Conservation (phyloP, 1,284 basidiomycete species). For the Trichosporon asahii region DNA sequence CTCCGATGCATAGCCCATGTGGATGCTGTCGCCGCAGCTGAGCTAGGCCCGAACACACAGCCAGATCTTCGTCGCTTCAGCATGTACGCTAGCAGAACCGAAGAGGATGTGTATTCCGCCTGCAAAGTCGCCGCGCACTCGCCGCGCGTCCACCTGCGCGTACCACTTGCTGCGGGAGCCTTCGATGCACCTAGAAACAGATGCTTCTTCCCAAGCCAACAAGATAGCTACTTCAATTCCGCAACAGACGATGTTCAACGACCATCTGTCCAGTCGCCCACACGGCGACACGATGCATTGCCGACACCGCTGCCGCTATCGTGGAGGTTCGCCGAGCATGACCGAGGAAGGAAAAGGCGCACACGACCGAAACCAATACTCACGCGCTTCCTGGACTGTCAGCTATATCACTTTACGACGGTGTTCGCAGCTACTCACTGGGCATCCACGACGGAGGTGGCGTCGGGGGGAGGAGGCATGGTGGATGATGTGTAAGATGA, state of each 20-base stretch:
- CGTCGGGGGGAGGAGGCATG: constrained; percentile 24
- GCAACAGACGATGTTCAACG: too few species aligned
- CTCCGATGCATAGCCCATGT: not conserved
- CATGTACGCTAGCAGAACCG: too few species aligned
- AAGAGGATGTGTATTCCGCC: not conserved
- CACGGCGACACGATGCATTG: not conserved
- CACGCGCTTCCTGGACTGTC: constrained; percentile 22
- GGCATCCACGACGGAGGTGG: constrained; percentile 23
- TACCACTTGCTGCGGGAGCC: not conserved
- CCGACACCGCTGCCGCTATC: not conserved
- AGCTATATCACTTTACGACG: too few species aligned
- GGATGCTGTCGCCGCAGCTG: too few species aligned
- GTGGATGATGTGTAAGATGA: constrained; percentile 4
- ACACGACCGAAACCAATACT: constrained; percentile 8
- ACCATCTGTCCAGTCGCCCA: not conserved
- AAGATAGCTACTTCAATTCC: too few species aligned
- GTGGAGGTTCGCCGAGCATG: not conserved
- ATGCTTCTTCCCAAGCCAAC: too few species aligned
- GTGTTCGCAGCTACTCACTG: constrained; percentile 21
- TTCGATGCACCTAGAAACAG: too few species aligned
- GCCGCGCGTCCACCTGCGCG: not conserved
- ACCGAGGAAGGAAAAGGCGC: not conserved
- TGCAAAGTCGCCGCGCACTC: not conserved
- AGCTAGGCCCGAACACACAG: not conserved
- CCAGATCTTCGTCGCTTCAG: not conserved